Evolutionary conservation across 306 rosid genomes (phyloP), one percentile per base, ranked within the genome.

Genomic region (Cucurbita ficifolia): DNA sequence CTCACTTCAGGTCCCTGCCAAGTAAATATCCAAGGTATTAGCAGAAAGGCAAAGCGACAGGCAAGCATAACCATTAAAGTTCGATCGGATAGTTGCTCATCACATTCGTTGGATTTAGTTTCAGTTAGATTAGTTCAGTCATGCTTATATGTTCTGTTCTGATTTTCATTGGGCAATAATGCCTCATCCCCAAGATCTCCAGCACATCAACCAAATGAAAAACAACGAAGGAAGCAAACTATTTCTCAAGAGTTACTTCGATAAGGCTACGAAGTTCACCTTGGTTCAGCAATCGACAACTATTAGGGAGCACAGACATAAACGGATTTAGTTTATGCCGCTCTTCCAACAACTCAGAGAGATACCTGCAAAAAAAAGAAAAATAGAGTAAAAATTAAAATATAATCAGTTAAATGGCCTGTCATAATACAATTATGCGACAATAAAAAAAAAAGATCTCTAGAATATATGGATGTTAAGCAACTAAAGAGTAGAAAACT

Each of bases 311-410:
- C 74, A 91, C 90, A 4, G 91, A 76, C 76, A 86, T 38, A 78
- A 95, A 95, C 3, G 99, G 99, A 79, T 79, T 46, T 45, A 95
- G 84, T 79, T 91, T 91, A 70, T 75, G 90, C 55, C 97, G 97
- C 80, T 95, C 99, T 13, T 78, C 90, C 72, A 95, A 82, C 72
- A 95, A 78, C 81, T 91, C 97, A 14, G 88, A 57, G 33, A 95
- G 75, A 79, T 89, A 91, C 69, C 99, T 95, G 86, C 55, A 63
- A 75, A 35, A 77, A 7, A 46, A 46, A 46, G 52, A 56, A 6
- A 70, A 19, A 76, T 7, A 39, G 35, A 74, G 74, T 49, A 55
- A 22, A 43, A 24, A 24, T 24, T 29, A 29, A 29, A 24, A 29
- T 57, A 38, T 12, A 40, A 45, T 59, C 54, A 49, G 53, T 49